Base-by-base conservation (phyloP, 306 rosid genomes). In the Prunus mongolica region DNA sequence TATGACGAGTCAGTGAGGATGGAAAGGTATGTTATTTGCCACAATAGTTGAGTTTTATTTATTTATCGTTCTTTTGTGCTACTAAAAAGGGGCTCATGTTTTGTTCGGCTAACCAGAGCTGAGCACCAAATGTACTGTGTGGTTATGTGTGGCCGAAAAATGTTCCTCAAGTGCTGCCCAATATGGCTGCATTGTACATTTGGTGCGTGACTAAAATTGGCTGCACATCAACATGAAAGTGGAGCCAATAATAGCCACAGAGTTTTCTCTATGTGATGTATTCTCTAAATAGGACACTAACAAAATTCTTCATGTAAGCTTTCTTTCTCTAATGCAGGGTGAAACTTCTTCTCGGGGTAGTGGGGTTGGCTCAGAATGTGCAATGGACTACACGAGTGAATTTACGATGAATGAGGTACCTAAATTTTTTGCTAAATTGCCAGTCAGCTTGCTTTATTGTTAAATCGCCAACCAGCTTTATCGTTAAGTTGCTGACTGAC, bases 311-410 rank as follows among this genome's bases (percentile, higher is more conserved):
- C 11, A 54, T 44, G 12, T 11, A 54, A 54, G 19, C 50, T 32
- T n/a, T 19, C 38, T 54, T 56, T 47, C 58, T 71, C 51, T 64
- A 54, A 63, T 80, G 83, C 83, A 74, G 83, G 79, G 64, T 9
- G 46, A 80, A 30, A 57, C 47, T 24, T 67, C 83, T 58, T 58
- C 71, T 67, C 65, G 66, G 46, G 71, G 60, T 65, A 74, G 69
- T 24, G 46, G 61, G 67, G 65, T 74, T 63, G 77, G 47, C 68
- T 64, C 72, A 20, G 60, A 74, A 41, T 63, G 67, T 75, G 76
- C 58, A 55, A 74, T 66, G 25, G 79, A 72, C 63, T 72, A 61
- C 71, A 77, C 52, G 12, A 58, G 15, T 77, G 79, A 71, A 65
- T 72, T 74, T 60, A 60, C 55, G 4, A 82, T 76, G 49, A 19